A percentile compares a stretch with the other conserved stretches of the same genome.
Evolutionary conservation across 1,284 basidiomycete genomes (phyloP).

Genomic region (Sporisorium iseilematis-ciliati): DNA sequence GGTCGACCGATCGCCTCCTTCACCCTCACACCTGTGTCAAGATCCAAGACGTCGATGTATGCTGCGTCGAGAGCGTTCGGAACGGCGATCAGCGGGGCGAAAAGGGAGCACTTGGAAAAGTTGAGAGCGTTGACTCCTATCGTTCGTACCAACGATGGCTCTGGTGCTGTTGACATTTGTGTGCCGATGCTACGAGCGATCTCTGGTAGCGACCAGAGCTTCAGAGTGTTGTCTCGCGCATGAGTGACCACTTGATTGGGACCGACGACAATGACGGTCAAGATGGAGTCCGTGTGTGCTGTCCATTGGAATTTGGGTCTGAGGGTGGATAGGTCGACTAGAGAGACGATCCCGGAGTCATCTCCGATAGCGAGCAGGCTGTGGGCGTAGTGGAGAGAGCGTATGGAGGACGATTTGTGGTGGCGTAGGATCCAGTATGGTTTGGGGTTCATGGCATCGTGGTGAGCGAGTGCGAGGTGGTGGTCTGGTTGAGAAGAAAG

Average conservation of each 20-base stretch:
- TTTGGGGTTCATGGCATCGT: constrained; percentile 25
- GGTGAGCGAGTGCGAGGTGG: background rate
- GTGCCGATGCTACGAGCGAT: background rate
- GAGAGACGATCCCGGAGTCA: constrained; percentile 77
- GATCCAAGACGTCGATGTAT: constrained; percentile 82
- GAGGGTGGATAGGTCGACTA: constrained; percentile 80
- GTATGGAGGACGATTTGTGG: constrained; percentile 76
- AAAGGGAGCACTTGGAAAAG: constrained; percentile 80
- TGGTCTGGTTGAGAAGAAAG: background rate
- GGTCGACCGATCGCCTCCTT: constrained; percentile 78
- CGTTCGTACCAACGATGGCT: constrained; percentile 72
- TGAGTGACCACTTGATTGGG: constrained; percentile 81
- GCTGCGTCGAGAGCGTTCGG: constrained; percentile 89
- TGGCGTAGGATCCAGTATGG: constrained; percentile 82
- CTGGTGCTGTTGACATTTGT: background rate
- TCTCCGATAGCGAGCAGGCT: constrained; percentile 85
- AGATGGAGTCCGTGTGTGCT: constrained; percentile 80
- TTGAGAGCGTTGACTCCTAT: constrained; percentile 89
- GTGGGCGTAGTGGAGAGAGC: constrained; percentile 77
- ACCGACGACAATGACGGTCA: constrained; percentile 81
- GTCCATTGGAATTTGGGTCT: constrained; percentile 80
- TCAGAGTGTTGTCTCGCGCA: constrained; percentile 84
- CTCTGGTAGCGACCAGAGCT: constrained; percentile 74
- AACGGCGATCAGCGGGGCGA: constrained; percentile 77
- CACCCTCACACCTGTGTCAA: constrained; percentile 77